A percentile compares a stretch with the other conserved stretches of the same genome.
Conservation (phyloP, 2,329 filamentous ascomycete genomes). For the Cercospora sojina region DNA sequence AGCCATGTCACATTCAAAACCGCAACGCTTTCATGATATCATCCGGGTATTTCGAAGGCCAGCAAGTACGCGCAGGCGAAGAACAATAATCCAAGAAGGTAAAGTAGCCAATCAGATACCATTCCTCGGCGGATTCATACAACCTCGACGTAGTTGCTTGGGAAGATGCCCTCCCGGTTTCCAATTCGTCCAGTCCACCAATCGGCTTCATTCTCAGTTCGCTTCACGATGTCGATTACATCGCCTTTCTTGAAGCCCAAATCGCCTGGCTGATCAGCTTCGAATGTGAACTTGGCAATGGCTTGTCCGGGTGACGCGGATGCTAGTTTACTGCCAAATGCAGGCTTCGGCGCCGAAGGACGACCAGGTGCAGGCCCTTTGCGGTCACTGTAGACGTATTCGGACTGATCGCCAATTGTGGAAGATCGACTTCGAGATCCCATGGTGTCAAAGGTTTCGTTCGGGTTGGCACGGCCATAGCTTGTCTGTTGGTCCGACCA, state of each 20-base stretch:
- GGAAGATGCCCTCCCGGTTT: conserved; percentile 79
- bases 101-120: not conserved
- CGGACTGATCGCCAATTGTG: conserved; percentile 46
- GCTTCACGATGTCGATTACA: conserved; percentile 89
- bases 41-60: not conserved
- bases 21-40: conserved; percentile 4
- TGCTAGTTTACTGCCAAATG: conserved; percentile 72
- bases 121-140: conserved; percentile 9
- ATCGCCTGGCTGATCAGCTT: conserved; percentile 89
- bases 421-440: conserved; percentile 35
- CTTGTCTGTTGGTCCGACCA: conserved; percentile 61
- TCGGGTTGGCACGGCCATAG: conserved; percentile 61
- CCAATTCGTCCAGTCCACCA: conserved; percentile 98
- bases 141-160: conserved; percentile 45
- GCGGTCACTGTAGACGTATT: conserved; percentile 57
- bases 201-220: conserved; percentile 88
- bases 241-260: conserved; percentile 97
- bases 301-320: conserved; percentile 67
- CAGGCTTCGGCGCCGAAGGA: conserved; percentile 85
- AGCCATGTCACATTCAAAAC: not conserved
- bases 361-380: conserved; percentile 62
- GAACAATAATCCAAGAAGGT: conserved; percentile 3
- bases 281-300: conserved; percentile 88
- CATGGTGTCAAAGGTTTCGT: conserved; percentile 51
- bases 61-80: conserved; percentile 3